phyloP scores from a whole-genome alignment of 1,284 basidiomycete species.

The Gymnopus androsaceus region DNA sequence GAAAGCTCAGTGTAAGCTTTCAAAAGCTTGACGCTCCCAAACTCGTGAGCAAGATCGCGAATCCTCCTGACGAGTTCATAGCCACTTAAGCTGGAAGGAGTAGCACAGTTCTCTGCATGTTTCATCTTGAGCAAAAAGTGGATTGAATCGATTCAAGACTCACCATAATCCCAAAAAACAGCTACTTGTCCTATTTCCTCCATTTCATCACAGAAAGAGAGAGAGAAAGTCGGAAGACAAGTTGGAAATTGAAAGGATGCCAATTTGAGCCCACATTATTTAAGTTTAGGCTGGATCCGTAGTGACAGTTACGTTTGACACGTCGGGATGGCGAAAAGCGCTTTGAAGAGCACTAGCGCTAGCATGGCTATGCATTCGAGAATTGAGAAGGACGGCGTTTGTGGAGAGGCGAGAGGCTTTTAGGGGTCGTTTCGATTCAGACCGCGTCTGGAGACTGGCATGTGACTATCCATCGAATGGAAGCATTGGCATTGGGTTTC shows the following conservation, averaged over 20 bases:
- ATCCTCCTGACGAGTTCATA: constrained; percentile 47
- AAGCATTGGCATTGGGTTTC: no score
- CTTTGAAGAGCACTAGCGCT: no score
- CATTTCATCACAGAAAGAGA: not conserved
- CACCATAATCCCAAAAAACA: constrained; percentile 68
- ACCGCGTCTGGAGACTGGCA: no score
- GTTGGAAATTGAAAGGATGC: not conserved
- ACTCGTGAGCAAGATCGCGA: constrained; percentile 41
- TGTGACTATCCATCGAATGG: no score
- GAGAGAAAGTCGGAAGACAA: not conserved
- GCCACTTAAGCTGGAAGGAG: constrained; percentile 45
- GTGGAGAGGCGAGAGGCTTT: no score
- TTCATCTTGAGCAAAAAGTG: not conserved
- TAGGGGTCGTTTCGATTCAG: no score
- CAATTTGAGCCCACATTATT: no score
- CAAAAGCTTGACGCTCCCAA: constrained; percentile 47
- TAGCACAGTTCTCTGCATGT: constrained; percentile 55
- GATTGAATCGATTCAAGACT: constrained; percentile 23
- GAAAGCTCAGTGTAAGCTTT: constrained; percentile 56
- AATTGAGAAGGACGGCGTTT: no score
- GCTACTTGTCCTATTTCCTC: constrained; percentile 37
- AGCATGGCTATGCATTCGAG: no score
- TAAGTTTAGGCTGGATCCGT: no score
- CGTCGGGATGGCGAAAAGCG: no score
- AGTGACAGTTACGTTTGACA: no score